These are phyloP conservation scores for Mortierella polycephala DNA, from an alignment of 371 early-diverging fungal genomes.

Conservation along the genomic window DNA sequence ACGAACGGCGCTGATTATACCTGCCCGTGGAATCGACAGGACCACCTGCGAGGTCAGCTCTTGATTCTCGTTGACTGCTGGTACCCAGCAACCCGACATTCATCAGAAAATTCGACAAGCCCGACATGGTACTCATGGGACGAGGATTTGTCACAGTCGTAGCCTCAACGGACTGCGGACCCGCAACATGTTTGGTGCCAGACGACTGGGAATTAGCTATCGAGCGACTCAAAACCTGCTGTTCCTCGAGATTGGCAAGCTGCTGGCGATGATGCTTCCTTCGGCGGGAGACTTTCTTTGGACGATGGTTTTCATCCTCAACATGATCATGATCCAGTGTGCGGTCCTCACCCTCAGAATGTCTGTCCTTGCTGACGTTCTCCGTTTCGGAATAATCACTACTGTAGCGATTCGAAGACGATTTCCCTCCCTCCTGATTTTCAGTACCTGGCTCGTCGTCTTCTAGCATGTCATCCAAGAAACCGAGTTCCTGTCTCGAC, in stretches of 20 bases:
- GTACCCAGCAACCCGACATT: conserved; percentile 28
- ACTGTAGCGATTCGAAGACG: background rate
- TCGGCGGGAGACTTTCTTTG: conserved; percentile 12
- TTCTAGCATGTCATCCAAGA: conserved; percentile 39
- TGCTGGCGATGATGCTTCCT: conserved; percentile 42
- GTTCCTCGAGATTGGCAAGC: conserved; percentile 9
- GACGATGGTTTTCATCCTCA: background rate
- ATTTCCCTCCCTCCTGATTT: background rate
- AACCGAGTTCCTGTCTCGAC: conserved; percentile 47
- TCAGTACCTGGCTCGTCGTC: conserved; percentile 17
- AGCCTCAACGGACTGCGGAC: background rate
- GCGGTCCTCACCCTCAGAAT: background rate
- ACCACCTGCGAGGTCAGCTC: background rate
- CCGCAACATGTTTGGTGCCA: background rate
- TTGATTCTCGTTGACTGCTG: background rate
- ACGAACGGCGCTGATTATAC: background rate
- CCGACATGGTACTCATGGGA: conserved; percentile 28
- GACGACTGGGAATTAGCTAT: background rate
- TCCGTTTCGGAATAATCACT: background rate
- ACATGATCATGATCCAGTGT: background rate
- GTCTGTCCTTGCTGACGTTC: background rate
- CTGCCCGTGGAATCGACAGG: background rate
- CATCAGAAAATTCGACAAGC: conserved; percentile 39
- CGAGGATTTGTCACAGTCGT: background rate
- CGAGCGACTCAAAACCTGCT: background rate